A percentile compares a stretch with the other conserved stretches of the same genome.
These are phyloP conservation scores for Leccinum fibrillosum DNA, from an alignment of 768 basidiomycete genomes.

Conservation along the genomic window DNA sequence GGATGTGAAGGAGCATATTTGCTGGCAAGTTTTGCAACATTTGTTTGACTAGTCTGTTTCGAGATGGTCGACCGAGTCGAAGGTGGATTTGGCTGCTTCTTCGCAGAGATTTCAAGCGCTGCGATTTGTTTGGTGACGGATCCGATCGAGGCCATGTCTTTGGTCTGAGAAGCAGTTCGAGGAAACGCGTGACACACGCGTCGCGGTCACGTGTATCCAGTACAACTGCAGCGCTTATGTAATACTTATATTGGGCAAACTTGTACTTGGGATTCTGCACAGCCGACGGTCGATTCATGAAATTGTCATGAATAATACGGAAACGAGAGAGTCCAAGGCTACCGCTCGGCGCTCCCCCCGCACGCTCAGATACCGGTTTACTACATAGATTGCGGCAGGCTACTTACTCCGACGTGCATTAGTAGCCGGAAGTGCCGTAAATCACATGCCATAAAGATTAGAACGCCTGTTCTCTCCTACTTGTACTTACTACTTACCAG, in stretches of 20 bases:
- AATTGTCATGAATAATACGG: no score
- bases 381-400: not conserved
- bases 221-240: not conserved
- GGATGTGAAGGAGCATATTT: slow-evolving; percentile 71
- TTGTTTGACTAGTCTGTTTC: slow-evolving; percentile 58
- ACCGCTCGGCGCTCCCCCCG: no score
- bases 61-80: slow-evolving; percentile 33
- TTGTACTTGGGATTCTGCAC: not conserved
- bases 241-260: not conserved
- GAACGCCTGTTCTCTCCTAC: not conserved
- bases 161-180: not conserved
- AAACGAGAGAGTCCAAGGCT: no score
- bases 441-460: not conserved
- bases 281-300: no score
- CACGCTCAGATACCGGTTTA: no score
- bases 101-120: slow-evolving; percentile 59
- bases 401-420: no score
- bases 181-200: slow-evolving; percentile 17
- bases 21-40: slow-evolving; percentile 67
- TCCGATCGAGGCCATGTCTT: slow-evolving; percentile 45
- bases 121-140: slow-evolving; percentile 65
- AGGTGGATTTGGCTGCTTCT: slow-evolving; percentile 39
- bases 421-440: not conserved
- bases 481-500: not conserved
- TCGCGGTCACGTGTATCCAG: slow-evolving; percentile 26